Evolutionary conservation across 176 grass and related monocot species (phyloP).

Genomic region (Triticum monococcum): DNA sequence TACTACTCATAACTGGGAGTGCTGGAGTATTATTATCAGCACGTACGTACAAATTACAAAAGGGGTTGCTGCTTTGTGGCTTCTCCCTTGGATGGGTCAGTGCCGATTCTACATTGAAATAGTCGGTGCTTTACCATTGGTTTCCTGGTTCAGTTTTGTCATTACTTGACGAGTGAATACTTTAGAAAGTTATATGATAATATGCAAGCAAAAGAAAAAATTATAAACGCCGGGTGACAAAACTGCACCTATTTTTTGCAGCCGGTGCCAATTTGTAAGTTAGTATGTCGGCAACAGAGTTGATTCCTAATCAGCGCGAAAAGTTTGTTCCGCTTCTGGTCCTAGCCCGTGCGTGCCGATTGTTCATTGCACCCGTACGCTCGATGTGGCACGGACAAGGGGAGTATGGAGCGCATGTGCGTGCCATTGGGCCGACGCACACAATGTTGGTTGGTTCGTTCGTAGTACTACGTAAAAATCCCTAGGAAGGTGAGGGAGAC

Average conservation of each 20-base stretch:
- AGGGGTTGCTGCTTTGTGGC: background rate
- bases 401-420: background rate
- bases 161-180: background rate
- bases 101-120: background rate
- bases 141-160: background rate
- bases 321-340: background rate
- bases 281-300: background rate
- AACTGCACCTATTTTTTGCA: background rate
- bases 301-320: background rate
- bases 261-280: background rate
- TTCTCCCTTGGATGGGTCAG: background rate
- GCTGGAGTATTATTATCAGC: background rate
- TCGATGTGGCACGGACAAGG: background rate
- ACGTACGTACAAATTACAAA: background rate
- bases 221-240: background rate
- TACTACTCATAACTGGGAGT: too few relatives aligned
- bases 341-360: background rate
- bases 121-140: background rate
- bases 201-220: background rate
- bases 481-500: background rate
- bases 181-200: too few relatives aligned
- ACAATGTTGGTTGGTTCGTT: background rate
- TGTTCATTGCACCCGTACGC: background rate
- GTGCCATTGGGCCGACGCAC: background rate
- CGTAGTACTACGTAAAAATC: background rate